Percentiles rank a stretch among this genome's conserved stretches.
These are phyloP conservation scores for Typha latifolia DNA, from an alignment of 176 grass and related monocot species.

Conservation along the genomic window DNA sequence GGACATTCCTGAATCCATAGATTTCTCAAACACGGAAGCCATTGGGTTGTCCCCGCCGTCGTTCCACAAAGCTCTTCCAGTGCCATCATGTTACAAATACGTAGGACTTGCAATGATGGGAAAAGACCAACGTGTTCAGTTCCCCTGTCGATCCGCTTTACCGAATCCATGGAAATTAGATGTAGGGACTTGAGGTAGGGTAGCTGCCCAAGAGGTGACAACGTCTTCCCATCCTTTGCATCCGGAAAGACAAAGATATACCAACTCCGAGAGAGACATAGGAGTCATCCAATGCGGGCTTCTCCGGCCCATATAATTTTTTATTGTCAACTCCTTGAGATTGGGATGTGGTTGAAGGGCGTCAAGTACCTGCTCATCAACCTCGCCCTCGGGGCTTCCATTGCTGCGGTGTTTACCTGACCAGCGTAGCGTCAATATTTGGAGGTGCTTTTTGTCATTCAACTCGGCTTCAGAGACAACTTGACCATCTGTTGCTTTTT, in stretches of 20 bases:
- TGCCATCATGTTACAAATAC: not conserved
- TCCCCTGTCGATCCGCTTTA: not conserved
- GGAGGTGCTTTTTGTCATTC: conserved; percentile 5
- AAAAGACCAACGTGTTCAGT: not conserved
- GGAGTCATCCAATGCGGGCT: conserved; percentile 12
- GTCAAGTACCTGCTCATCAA: conserved; percentile 16
- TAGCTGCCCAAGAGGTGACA: conserved; percentile 19
- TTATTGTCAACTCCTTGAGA: not conserved
- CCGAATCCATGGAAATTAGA: not conserved
- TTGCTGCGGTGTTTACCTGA: not conserved
- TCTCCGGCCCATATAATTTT: conserved; percentile 5
- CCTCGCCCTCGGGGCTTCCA: not conserved
- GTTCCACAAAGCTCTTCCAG: not conserved
- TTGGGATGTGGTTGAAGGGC: conserved; percentile 22
- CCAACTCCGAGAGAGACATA: too few relatives aligned
- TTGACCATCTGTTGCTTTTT: conserved; percentile 17
- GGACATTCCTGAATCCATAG: not conserved
- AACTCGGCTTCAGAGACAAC: conserved; percentile 20
- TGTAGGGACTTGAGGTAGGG: conserved; percentile 1
- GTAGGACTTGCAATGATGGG: conserved; percentile 5
- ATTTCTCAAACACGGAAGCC: not conserved
- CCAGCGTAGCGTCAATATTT: conserved; percentile 11
- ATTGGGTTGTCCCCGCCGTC: not conserved
- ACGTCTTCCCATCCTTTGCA: conserved; percentile 4
- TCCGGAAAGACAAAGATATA: too few relatives aligned